phyloP scores from a whole-genome alignment of 2,329 filamentous ascomycete species.

The Alternaria triticina region DNA sequence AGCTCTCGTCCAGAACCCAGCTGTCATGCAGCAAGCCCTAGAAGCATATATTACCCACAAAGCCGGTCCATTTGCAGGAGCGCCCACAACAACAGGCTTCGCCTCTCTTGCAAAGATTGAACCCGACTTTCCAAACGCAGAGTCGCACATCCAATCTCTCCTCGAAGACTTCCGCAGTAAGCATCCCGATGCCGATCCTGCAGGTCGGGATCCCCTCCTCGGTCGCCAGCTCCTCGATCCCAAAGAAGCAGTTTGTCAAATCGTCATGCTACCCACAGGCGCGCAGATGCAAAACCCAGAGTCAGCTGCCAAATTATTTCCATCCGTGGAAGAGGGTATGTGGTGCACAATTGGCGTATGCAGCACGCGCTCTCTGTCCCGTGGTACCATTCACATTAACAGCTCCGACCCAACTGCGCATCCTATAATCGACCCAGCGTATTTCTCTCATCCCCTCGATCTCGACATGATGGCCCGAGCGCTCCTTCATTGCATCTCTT shows the following conservation, averaged over 20 bases:
- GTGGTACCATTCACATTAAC: constrained; percentile 49
- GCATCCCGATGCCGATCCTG: constrained; percentile 29
- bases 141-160: constrained; percentile 28
- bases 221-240: constrained; percentile 32
- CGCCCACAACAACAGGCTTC: constrained; percentile 35
- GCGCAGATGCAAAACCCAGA: constrained; percentile 9
- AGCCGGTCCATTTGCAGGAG: constrained; percentile 34
- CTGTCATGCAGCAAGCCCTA: constrained; percentile 34
- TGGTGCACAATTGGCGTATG: constrained; percentile 21
- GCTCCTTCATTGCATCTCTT: constrained; percentile 22
- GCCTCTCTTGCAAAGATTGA: constrained; percentile 27
- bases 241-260: constrained; percentile 27
- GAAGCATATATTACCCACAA: constrained; percentile 36
- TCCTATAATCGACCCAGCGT: constrained; percentile 51
- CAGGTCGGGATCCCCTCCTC: constrained; percentile 29
- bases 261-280: constrained; percentile 26
- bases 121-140: constrained; percentile 23
- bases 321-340: constrained; percentile 18
- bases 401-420: constrained; percentile 36
- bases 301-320: constrained; percentile 5
- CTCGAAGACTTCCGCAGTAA: constrained; percentile 22
- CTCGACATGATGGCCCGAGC: constrained; percentile 49
- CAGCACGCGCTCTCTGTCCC: constrained; percentile 49
- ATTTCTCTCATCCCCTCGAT: constrained; percentile 54
- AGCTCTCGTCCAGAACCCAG: constrained; percentile 24